These are phyloP conservation scores for Clonostachys chloroleuca DNA, from an alignment of 2,329 filamentous ascomycete species.

Conservation along the genomic window DNA sequence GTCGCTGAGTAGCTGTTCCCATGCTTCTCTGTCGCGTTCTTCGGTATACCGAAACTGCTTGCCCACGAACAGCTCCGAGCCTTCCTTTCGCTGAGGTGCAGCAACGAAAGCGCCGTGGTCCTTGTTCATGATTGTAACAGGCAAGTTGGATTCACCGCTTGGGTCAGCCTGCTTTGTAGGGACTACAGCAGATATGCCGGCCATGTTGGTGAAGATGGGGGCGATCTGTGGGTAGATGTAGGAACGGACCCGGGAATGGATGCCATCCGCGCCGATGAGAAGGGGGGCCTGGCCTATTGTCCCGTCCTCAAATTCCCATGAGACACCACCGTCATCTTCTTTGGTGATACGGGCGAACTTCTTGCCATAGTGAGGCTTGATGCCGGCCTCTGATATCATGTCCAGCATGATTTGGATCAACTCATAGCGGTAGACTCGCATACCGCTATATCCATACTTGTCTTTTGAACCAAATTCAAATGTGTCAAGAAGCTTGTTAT, in stretches of 20 bases:
- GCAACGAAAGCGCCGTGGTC: slow-evolving; percentile 42
- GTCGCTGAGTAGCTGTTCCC: slow-evolving; percentile 31
- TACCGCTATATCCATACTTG: slow-evolving; percentile 45
- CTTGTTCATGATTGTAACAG: slow-evolving; percentile 34
- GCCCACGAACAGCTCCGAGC: slow-evolving; percentile 42
- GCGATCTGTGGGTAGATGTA: slow-evolving; percentile 43
- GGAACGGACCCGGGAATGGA: slow-evolving; percentile 49
- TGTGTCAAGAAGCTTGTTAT: slow-evolving; percentile 22
- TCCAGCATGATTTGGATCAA: slow-evolving; percentile 43
- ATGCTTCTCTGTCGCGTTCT: slow-evolving; percentile 31
- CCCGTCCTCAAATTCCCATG: slow-evolving; percentile 42
- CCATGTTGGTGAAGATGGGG: slow-evolving; percentile 45
- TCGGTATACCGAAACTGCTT: slow-evolving; percentile 29
- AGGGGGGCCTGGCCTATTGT: slow-evolving; percentile 28
- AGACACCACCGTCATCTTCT: slow-evolving; percentile 32
- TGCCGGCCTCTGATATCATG: slow-evolving; percentile 27
- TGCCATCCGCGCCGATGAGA: slow-evolving; percentile 55
- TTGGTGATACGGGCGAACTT: slow-evolving; percentile 38
- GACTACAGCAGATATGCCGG: slow-evolving; percentile 26
- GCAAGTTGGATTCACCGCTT: slow-evolving; percentile 26
- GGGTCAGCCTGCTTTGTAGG: slow-evolving; percentile 28
- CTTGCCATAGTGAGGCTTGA: slow-evolving; percentile 39
- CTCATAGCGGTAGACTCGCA: slow-evolving; percentile 49
- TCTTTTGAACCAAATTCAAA: slow-evolving; percentile 42
- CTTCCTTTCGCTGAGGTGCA: slow-evolving; percentile 40